A percentile compares a stretch with the other conserved stretches of the same genome.
Conservation (phyloP, 2,329 filamentous ascomycete species). For the Tetracladium maxilliforme region DNA sequence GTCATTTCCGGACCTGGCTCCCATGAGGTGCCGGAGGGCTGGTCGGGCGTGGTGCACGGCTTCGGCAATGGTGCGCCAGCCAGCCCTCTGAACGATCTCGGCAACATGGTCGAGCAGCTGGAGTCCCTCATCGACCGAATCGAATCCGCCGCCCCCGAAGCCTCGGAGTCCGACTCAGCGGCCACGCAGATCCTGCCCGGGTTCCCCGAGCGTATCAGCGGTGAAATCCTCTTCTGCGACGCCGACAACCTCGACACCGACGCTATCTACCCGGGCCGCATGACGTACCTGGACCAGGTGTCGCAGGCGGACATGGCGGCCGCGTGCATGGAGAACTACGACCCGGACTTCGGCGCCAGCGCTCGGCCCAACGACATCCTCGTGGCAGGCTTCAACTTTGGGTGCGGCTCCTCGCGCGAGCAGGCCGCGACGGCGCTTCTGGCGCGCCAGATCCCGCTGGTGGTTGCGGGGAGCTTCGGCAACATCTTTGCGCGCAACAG, state of each 20-base stretch:
- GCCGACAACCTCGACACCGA: slow-evolving; percentile 85
- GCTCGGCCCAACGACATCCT: slow-evolving; percentile 64
- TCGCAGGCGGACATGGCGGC: slow-evolving; percentile 66
- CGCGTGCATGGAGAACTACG: slow-evolving; percentile 92
- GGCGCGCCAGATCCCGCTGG: slow-evolving; percentile 65
- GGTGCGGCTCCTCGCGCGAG: slow-evolving; percentile 67
- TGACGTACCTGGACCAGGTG: slow-evolving; percentile 83
- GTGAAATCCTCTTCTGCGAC: slow-evolving; percentile 82
- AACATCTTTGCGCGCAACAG: slow-evolving; percentile 72
- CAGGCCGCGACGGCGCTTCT: slow-evolving; percentile 81
- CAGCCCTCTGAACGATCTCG: slow-evolving; percentile 38
- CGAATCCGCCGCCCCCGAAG: slow-evolving; percentile 6
- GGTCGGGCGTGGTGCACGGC: slow-evolving; percentile 52
- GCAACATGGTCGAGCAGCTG: no score
- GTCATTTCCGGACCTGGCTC: slow-evolving; percentile 62
- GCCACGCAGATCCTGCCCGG: slow-evolving; percentile 65
- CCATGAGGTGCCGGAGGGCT: slow-evolving; percentile 59
- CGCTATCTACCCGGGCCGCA: slow-evolving; percentile 78
- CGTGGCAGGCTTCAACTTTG: slow-evolving; percentile 80
- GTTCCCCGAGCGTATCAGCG: slow-evolving; percentile 69
- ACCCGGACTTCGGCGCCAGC: slow-evolving; percentile 48
- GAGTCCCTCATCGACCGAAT: slow-evolving; percentile 18
- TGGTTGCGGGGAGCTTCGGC: slow-evolving; percentile 67
- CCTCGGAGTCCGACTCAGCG: slow-evolving; percentile 15
- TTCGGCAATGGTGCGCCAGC: slow-evolving; percentile 46